These are phyloP conservation scores for Suillus hirtellus DNA, from an alignment of 768 basidiomycete genomes.

Conservation along the genomic window DNA sequence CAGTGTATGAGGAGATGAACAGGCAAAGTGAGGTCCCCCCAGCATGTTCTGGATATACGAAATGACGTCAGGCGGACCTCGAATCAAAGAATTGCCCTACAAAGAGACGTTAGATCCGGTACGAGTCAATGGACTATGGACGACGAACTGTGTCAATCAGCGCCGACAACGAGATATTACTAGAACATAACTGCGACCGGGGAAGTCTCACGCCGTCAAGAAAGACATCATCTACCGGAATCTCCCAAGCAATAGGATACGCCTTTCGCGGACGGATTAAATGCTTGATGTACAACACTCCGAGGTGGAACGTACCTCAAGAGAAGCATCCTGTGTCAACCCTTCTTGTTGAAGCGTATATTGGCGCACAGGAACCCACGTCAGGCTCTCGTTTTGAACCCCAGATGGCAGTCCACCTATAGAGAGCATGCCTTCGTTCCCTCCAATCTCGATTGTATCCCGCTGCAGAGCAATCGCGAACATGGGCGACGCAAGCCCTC, in stretches of 20 bases:
- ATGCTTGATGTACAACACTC: neutral
- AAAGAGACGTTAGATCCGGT: constrained; percentile 4
- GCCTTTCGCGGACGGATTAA: constrained; percentile 31
- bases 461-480: constrained; percentile 67
- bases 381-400: constrained; percentile 49
- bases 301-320: constrained; percentile 48
- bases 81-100: constrained; percentile 76
- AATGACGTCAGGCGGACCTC: constrained; percentile 71
- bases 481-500: constrained; percentile 43
- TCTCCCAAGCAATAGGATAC: constrained; percentile 73
- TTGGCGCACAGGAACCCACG: constrained; percentile 63
- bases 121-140: constrained; percentile 2
- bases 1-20: constrained; percentile 60
- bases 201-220: constrained; percentile 66
- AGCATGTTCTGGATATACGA: constrained; percentile 43
- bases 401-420: constrained; percentile 63
- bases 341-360: constrained; percentile 57
- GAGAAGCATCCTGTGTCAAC: constrained; percentile 53
- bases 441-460: constrained; percentile 65
- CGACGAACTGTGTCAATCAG: constrained; percentile 65
- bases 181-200: constrained; percentile 49
- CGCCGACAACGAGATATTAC: constrained; percentile 57
- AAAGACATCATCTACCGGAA: constrained; percentile 68
- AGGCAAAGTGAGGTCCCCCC: constrained; percentile 52
- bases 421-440: constrained; percentile 63